phyloP scores from a whole-genome alignment of 805 yeast genomes.

The Ogataea ramenticola region DNA sequence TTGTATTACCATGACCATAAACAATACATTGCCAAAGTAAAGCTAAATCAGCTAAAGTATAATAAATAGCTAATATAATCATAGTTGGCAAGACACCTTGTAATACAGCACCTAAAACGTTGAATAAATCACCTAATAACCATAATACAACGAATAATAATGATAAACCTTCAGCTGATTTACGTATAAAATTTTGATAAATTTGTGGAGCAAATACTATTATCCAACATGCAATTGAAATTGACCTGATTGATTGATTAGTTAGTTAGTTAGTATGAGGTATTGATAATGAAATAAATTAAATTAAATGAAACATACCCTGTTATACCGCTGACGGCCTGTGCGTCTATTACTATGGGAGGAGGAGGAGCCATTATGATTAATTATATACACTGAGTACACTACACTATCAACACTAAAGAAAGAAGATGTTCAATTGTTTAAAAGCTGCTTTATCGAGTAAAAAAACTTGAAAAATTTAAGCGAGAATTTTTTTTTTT shows the following conservation, averaged over 20 bases:
- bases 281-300: too few species aligned
- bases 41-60: constrained; percentile 84
- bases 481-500: too few species aligned
- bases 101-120: constrained; percentile 81
- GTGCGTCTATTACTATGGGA: constrained; percentile 58
- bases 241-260: constrained; percentile 39
- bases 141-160: constrained; percentile 80
- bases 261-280: not conserved
- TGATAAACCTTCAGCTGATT: constrained; percentile 86
- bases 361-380: constrained; percentile 52
- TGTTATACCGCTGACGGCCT: constrained; percentile 70
- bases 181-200: constrained; percentile 80
- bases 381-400: not conserved
- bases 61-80: constrained; percentile 87
- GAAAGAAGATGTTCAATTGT: too few species aligned
- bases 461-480: too few species aligned
- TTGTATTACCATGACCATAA: constrained; percentile 55
- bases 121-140: constrained; percentile 92
- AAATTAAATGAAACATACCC: constrained; percentile 27
- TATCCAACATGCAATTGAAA: constrained; percentile 96
- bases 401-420: too few species aligned
- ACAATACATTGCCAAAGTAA: constrained; percentile 75
- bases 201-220: constrained; percentile 97
- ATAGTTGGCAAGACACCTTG: constrained; percentile 93
- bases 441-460: too few species aligned